Percentiles rank a stretch among this genome's conserved stretches.
Evolutionary conservation across 2,329 filamentous ascomycete genomes (phyloP).

Genomic region (Apiospora marii): DNA sequence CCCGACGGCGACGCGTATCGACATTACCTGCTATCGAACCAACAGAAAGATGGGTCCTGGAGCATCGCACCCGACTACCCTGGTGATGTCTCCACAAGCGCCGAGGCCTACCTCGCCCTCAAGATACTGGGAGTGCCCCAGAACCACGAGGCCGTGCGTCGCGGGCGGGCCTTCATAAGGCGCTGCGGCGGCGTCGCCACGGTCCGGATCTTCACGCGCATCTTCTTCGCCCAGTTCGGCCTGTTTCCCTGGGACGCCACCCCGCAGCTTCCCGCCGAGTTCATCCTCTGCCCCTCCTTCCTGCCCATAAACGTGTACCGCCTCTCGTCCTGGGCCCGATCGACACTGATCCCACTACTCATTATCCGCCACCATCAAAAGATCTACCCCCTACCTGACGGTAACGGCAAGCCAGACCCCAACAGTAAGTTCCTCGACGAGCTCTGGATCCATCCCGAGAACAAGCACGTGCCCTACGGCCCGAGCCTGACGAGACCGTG

Average conservation of each 20-base stretch:
- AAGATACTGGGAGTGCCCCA: slow-evolving; percentile 5
- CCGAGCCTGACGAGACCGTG: slow-evolving; percentile 23
- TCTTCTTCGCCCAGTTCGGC: slow-evolving; percentile 36
- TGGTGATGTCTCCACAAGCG: background rate
- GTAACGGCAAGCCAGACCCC: slow-evolving; percentile 26
- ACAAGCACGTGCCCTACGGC: slow-evolving; percentile 39
- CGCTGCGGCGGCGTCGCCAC: slow-evolving; percentile 5
- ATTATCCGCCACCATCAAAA: slow-evolving; percentile 41
- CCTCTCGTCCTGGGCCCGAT: slow-evolving; percentile 39
- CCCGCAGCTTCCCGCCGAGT: slow-evolving; percentile 43
- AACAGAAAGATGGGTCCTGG: slow-evolving; percentile 20
- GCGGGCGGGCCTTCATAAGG: slow-evolving; percentile 10
- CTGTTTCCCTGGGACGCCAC: slow-evolving; percentile 44
- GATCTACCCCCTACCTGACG: slow-evolving; percentile 30
- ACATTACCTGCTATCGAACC: background rate
- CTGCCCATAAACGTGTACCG: slow-evolving; percentile 42
- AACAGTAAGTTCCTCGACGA: slow-evolving; percentile 34
- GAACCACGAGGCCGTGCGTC: background rate
- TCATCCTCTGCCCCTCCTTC: slow-evolving; percentile 41
- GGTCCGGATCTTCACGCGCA: slow-evolving; percentile 2
- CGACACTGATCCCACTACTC: slow-evolving; percentile 35
- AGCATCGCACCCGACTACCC: slow-evolving; percentile 6
- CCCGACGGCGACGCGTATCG: background rate
- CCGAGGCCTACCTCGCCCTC: slow-evolving; percentile 23
- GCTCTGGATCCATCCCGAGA: slow-evolving; percentile 25